A percentile compares a stretch with the other conserved stretches of the same genome.
phyloP scores from a whole-genome alignment of 768 basidiomycete species.

The Exsudoporus frostii region DNA sequence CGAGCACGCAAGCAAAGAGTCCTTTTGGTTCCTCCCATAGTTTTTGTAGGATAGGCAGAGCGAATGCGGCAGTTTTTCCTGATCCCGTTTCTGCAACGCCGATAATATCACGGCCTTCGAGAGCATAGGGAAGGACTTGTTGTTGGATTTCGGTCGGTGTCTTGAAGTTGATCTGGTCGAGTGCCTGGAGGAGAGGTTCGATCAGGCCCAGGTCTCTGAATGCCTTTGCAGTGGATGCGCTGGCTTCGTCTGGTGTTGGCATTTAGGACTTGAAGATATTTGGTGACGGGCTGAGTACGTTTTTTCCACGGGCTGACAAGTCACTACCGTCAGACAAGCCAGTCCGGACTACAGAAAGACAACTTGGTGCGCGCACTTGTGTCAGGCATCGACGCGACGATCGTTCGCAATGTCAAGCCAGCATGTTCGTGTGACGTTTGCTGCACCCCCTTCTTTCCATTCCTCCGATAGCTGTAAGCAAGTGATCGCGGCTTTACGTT shows the following conservation, averaged over 20 bases:
- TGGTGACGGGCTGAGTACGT: neutral
- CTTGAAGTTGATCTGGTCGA: conserved; percentile 77
- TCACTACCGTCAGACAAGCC: neutral
- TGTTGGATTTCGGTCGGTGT: conserved; percentile 89
- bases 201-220: conserved; percentile 89
- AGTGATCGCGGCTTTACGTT: conserved; percentile 57
- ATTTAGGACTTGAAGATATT: conserved; percentile 33
- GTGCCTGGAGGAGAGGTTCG: conserved; percentile 82
- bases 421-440: conserved; percentile 65
- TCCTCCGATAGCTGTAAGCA: conserved; percentile 74
- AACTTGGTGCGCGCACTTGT: neutral
- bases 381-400: neutral
- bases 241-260: conserved; percentile 65
- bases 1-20: conserved; percentile 88
- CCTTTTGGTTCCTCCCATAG: conserved; percentile 95
- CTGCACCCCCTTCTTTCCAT: conserved; percentile 59
- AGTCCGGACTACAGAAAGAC: no score
- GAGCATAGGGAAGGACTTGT: conserved; percentile 79
- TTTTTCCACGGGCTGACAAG: conserved; percentile 13
- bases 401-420: conserved; percentile 36
- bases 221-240: conserved; percentile 43
- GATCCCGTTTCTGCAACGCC: conserved; percentile 98
- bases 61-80: conserved; percentile 97
- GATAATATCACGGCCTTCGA: conserved; percentile 93
- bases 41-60: conserved; percentile 91